Evolutionary conservation across 164 flowering plant species (phyloP).

Genomic region (Nelumbo lutea): DNA sequence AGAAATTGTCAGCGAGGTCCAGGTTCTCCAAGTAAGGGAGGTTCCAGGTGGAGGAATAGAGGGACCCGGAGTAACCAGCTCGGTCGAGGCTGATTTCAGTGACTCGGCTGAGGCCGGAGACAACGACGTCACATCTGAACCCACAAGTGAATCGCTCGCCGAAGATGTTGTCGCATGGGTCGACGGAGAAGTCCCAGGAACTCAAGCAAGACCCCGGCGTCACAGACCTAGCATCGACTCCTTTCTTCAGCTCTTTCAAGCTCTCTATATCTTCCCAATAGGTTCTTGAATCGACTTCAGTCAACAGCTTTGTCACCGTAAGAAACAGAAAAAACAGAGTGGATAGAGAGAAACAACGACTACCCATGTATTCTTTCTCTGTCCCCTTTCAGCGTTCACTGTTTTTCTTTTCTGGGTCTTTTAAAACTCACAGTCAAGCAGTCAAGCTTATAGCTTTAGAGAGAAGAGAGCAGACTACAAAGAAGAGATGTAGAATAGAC

Average conservation of each 20-base stretch:
- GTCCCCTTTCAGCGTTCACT: background rate
- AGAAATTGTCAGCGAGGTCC: conserved; percentile 58
- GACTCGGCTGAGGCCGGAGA: conserved; percentile 41
- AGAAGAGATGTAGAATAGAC: conserved; percentile 4
- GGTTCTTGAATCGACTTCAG: conserved; percentile 27
- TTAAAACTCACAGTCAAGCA: background rate
- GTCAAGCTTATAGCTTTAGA: background rate
- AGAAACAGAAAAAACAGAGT: conserved; percentile 5
- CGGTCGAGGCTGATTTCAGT: conserved; percentile 81
- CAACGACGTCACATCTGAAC: conserved; percentile 56
- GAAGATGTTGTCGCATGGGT: conserved; percentile 76
- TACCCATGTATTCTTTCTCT: conserved; percentile 11
- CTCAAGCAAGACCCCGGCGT: conserved; percentile 66
- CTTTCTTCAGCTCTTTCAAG: conserved; percentile 42
- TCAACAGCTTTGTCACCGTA: background rate
- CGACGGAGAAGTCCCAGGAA: conserved; percentile 80
- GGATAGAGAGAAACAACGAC: background rate
- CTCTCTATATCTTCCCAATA: conserved; percentile 42
- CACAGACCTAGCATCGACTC: conserved; percentile 35
- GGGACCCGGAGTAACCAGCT: conserved; percentile 71
- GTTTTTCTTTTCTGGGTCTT: background rate
- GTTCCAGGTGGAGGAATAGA: conserved; percentile 38
- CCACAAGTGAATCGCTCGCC: conserved; percentile 81
- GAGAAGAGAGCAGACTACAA: background rate
- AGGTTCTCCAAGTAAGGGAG: conserved; percentile 60